Evolutionary conservation across 106 monocot genomes (phyloP).

Genomic region (Iris macrosiphon): DNA sequence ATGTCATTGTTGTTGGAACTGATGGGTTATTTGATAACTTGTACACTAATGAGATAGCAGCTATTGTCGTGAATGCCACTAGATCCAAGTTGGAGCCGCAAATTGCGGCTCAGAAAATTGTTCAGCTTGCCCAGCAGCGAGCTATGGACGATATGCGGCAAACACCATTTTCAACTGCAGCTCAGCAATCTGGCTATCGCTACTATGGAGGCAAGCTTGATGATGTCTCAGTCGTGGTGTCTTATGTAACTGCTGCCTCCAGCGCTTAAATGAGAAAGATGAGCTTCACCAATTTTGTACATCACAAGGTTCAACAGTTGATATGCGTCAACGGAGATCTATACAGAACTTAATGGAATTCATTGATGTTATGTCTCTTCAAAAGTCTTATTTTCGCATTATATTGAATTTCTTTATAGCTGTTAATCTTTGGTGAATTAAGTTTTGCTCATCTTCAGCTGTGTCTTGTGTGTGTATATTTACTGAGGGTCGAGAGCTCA

Average conservation of each 20-base stretch:
- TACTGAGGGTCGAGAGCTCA: too few relatives aligned
- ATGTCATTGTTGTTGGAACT: conserved; percentile 8
- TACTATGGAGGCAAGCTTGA: conserved; percentile 13
- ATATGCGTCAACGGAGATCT: too few relatives aligned
- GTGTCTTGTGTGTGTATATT: too few relatives aligned
- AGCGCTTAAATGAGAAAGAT: conserved; percentile 1
- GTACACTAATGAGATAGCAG: conserved; percentile 5
- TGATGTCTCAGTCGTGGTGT: conserved; percentile 10
- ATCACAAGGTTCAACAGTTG: too few relatives aligned
- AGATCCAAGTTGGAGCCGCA: neutral
- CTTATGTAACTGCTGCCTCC: conserved; percentile 1
- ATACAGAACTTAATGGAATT: too few relatives aligned
- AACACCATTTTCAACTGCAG: conserved; percentile 5
- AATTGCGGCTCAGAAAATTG: conserved; percentile 4
- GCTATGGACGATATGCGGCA: conserved; percentile 1
- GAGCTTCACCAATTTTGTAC: too few relatives aligned
- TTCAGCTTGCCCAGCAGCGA: conserved; percentile 4
- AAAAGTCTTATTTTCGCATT: too few relatives aligned
- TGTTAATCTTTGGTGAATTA: too few relatives aligned
- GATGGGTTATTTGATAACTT: conserved; percentile 15
- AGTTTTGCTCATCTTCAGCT: too few relatives aligned
- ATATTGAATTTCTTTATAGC: too few relatives aligned
- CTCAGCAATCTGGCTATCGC: neutral
- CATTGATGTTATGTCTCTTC: too few relatives aligned
- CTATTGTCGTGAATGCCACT: neutral